Evolutionary conservation across 495 filamentous ascomycete genomes (phyloP).

Genomic region (Podospora sp.): DNA sequence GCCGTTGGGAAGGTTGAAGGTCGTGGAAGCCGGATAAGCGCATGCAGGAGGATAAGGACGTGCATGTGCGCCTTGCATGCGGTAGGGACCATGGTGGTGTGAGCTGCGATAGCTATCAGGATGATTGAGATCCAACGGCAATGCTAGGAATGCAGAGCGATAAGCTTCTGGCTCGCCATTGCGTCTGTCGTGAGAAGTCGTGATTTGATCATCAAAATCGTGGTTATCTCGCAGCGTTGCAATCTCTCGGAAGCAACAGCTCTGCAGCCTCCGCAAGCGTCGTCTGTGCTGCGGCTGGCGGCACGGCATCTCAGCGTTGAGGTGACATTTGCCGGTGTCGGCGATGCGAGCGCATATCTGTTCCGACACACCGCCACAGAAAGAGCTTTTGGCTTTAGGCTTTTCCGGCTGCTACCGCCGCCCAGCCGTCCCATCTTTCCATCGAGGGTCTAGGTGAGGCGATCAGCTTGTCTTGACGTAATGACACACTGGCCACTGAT

Average conservation of each 20-base stretch:
- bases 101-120: slow-evolving; percentile 11
- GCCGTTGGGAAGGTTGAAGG: neutral
- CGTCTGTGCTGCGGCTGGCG: slow-evolving; percentile 7
- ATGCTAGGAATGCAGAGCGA: slow-evolving; percentile 26
- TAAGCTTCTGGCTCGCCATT: slow-evolving; percentile 35
- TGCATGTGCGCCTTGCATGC: slow-evolving; percentile 2
- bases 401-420: slow-evolving; percentile 4
- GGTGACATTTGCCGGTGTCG: slow-evolving; percentile 17
- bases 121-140: neutral
- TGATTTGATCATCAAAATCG: slow-evolving; percentile 8
- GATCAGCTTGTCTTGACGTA: slow-evolving; percentile 6
- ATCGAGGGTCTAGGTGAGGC: neutral
- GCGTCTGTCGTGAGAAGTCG: slow-evolving; percentile 11
- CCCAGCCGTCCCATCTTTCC: slow-evolving; percentile 9
- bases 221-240: slow-evolving; percentile 24
- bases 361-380: slow-evolving; percentile 19
- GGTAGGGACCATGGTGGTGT: neutral
- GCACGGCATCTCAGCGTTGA: neutral
- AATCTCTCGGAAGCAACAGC: neutral
- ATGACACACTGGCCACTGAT: slow-evolving; percentile 8
- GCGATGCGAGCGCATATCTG: slow-evolving; percentile 15
- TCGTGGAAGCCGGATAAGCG: slow-evolving; percentile 6
- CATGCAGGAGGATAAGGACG: slow-evolving; percentile 16
- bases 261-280: neutral
- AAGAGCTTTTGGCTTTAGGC: neutral